Evolutionary conservation across 441 rosid genomes (phyloP).

Genomic region (Arabidopsis hybrid): DNA sequence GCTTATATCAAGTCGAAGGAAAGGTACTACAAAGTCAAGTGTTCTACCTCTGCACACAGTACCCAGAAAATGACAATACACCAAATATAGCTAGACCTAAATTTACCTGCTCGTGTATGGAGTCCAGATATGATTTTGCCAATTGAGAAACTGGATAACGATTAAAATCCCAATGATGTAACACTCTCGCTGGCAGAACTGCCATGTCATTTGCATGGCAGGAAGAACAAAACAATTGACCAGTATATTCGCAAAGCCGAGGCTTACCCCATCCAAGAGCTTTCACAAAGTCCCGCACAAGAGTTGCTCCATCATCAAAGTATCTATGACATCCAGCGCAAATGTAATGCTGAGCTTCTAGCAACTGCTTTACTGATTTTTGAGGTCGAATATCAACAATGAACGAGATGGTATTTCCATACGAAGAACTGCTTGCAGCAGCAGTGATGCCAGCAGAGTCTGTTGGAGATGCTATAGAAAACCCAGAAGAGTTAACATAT

Average conservation of each 20-base stretch:
- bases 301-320: slow-evolving; percentile 83
- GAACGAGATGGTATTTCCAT: slow-evolving; percentile 90
- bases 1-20: slow-evolving; percentile 5
- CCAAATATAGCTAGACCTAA: slow-evolving; percentile 8
- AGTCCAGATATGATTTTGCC: slow-evolving; percentile 95
- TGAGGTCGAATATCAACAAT: slow-evolving; percentile 74
- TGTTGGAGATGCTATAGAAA: slow-evolving; percentile 49
- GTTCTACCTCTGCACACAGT: slow-evolving; percentile 1
- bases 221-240: slow-evolving; percentile 88
- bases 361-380: slow-evolving; percentile 74
- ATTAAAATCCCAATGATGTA: slow-evolving; percentile 93
- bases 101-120: slow-evolving; percentile 88
- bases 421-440: slow-evolving; percentile 53
- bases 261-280: slow-evolving; percentile 96
- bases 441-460: slow-evolving; percentile 45
- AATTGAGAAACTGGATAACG: slow-evolving; percentile 85
- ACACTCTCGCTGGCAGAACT: slow-evolving; percentile 89
- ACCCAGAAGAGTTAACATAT: slow-evolving; percentile 55
- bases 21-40: slow-evolving; percentile 1
- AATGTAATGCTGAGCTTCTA: slow-evolving; percentile 86
- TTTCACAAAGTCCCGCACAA: slow-evolving; percentile 77
- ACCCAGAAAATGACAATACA: neutral
- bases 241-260: slow-evolving; percentile 86
- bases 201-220: slow-evolving; percentile 90
- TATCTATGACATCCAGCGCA: slow-evolving; percentile 93